These are phyloP conservation scores for Chaetomium globosum DNA, from an alignment of 2,329 filamentous ascomycete genomes.

Conservation along the genomic window DNA sequence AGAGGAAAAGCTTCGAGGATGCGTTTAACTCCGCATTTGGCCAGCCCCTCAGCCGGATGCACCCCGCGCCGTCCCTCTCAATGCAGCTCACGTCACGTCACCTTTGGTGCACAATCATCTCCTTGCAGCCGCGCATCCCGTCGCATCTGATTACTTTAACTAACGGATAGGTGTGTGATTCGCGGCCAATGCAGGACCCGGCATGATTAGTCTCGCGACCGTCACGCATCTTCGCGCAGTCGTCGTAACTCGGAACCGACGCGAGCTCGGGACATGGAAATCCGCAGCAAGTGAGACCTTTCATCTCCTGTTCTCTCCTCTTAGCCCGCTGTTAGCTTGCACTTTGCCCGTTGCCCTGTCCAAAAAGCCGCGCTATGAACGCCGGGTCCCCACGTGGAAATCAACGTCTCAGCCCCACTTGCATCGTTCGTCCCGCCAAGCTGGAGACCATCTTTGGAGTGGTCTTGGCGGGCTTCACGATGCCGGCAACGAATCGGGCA, in stretches of 20 bases:
- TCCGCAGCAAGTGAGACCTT: constrained; percentile 3
- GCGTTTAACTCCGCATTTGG: background rate
- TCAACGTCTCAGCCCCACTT: constrained; percentile 11
- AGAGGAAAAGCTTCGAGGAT: background rate
- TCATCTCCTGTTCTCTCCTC: constrained; percentile 2
- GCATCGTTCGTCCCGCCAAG: constrained; percentile 2
- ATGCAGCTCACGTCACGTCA: constrained; percentile 12
- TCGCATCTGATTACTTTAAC: background rate
- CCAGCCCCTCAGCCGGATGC: constrained; percentile 9
- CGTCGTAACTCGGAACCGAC: background rate
- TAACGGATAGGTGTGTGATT: background rate
- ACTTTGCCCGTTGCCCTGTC: background rate
- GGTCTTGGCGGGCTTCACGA: background rate
- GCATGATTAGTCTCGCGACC: background rate
- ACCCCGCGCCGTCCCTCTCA: constrained; percentile 18
- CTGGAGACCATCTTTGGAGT: background rate
- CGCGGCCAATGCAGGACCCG: background rate
- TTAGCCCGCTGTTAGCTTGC: background rate
- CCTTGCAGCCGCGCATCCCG: background rate
- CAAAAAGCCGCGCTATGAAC: constrained; percentile 6
- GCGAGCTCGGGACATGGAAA: background rate
- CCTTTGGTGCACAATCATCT: background rate
- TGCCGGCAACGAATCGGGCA: constrained; percentile 6
- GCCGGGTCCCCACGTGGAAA: constrained; percentile 25
- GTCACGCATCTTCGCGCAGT: background rate